Percentiles rank a stretch among this genome's conserved stretches.
phyloP scores from a whole-genome alignment of 1,284 basidiomycete genomes.

The Waitea zeae region DNA sequence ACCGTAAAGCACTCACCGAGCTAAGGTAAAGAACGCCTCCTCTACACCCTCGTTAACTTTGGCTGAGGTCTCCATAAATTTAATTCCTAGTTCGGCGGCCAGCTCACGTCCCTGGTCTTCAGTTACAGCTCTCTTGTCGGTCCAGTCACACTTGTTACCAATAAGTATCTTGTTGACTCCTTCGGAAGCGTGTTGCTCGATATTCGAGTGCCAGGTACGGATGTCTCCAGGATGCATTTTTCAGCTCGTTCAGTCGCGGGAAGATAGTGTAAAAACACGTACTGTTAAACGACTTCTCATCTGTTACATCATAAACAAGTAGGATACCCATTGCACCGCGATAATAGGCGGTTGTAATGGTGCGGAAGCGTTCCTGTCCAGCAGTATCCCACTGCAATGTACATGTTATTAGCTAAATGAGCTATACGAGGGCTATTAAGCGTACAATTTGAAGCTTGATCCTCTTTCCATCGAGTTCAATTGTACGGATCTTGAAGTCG shows the following conservation, averaged over 20 bases:
- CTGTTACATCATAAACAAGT: constrained; percentile 96
- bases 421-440: constrained; percentile 8
- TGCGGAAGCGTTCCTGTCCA: constrained; percentile 97
- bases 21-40: constrained; percentile 96
- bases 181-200: constrained; percentile 97
- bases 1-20: constrained; percentile 42
- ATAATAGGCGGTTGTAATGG: constrained; percentile 99
- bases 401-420: constrained; percentile 2
- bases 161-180: constrained; percentile 99
- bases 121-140: constrained; percentile 87
- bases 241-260: constrained; percentile 1
- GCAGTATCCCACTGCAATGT: constrained; percentile 94
- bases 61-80: constrained; percentile 96
- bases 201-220: constrained; percentile 96
- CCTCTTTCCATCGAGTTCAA: constrained; percentile 89
- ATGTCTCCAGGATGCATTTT: constrained; percentile 48
- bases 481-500: constrained; percentile 94
- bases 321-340: constrained; percentile 99
- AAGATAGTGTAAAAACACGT: constrained; percentile 16
- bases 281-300: constrained; percentile 97
- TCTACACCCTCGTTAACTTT: constrained; percentile 98
- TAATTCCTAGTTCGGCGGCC: constrained; percentile 80
- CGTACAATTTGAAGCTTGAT: constrained; percentile 93
- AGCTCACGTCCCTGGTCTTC: constrained; percentile 73
- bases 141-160: constrained; percentile 99